Conservation (phyloP, 345 rosid species). For the Acer campestre region DNA sequence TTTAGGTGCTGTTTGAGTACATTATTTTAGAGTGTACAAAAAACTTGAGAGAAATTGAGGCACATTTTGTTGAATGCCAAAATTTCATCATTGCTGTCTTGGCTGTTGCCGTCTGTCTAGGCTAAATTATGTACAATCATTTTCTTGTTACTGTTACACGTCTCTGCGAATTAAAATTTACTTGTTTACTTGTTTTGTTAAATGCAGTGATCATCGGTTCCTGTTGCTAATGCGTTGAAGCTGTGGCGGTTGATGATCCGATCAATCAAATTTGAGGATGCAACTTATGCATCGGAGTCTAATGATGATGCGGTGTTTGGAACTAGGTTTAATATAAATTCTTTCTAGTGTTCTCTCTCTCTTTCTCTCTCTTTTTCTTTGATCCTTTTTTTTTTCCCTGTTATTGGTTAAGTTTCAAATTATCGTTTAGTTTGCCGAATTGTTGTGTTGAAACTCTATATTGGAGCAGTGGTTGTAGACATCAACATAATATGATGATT, state of each 20-base stretch:
- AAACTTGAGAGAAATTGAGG: no score
- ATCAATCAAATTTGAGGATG: background rate
- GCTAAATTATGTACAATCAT: background rate
- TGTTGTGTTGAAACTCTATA: background rate
- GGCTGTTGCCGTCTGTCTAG: background rate
- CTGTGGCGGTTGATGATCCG: background rate
- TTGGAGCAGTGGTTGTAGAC: background rate
- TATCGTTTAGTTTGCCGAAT: background rate
- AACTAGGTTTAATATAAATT: background rate
- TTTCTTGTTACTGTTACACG: background rate
- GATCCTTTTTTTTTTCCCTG: no score
- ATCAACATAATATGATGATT: background rate
- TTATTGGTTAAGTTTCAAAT: background rate
- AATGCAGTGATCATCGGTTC: slow-evolving; percentile 15
- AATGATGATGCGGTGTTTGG: slow-evolving; percentile 5
- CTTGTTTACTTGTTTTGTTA: background rate
- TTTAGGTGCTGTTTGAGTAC: no score
- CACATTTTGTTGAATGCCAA: no score
- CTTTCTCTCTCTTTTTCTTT: background rate
- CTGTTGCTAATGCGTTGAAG: background rate
- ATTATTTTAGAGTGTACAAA: no score
- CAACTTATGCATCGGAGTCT: background rate
- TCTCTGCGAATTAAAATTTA: background rate
- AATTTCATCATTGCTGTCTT: background rate
- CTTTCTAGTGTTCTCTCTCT: background rate